Conservation (phyloP, 768 basidiomycete species). For the Serpula lacrymans region DNA sequence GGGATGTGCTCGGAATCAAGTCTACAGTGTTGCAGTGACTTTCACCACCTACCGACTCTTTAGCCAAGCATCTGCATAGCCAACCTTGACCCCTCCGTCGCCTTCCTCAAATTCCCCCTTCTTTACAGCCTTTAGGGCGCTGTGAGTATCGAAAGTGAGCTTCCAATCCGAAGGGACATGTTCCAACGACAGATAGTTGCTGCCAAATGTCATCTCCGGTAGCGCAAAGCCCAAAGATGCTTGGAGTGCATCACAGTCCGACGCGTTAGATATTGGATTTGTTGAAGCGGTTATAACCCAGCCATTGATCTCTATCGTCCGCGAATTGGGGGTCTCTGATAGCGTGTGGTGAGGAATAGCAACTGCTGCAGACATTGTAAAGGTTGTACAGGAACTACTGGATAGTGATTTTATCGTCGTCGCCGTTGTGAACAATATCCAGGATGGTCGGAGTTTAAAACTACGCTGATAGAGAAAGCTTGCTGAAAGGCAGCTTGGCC, state of each 20-base stretch:
- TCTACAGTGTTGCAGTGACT: conserved; percentile 1
- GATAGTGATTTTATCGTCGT: background rate
- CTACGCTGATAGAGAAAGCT: background rate
- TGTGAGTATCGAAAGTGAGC: conserved; percentile 62
- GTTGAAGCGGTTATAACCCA: conserved; percentile 74
- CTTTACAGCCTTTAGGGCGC: conserved; percentile 70
- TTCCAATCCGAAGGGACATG: conserved; percentile 64
- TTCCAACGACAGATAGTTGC: conserved; percentile 66
- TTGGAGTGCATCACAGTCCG: conserved; percentile 69
- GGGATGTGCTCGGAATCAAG: conserved; percentile 24
- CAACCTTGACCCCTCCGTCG: conserved; percentile 92
- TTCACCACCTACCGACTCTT: conserved; percentile 67
- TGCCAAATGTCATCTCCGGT: conserved; percentile 97
- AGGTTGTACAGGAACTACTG: conserved; percentile 12
- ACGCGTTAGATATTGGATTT: conserved; percentile 75
- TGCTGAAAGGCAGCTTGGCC: background rate
- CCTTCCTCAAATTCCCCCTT: conserved; percentile 72
- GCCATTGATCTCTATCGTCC: conserved; percentile 60
- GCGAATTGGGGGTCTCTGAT: conserved; percentile 65
- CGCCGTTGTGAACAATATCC: conserved; percentile 5
- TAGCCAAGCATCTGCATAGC: conserved; percentile 93
- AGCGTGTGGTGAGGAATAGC: conserved; percentile 62
- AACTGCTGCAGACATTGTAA: conserved; percentile 39
- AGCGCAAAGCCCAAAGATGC: conserved; percentile 68
- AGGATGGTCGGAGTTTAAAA: conserved; percentile 24